These are phyloP conservation scores for Clonostachys byssicola DNA, from an alignment of 2,329 filamentous ascomycete species.

Conservation along the genomic window DNA sequence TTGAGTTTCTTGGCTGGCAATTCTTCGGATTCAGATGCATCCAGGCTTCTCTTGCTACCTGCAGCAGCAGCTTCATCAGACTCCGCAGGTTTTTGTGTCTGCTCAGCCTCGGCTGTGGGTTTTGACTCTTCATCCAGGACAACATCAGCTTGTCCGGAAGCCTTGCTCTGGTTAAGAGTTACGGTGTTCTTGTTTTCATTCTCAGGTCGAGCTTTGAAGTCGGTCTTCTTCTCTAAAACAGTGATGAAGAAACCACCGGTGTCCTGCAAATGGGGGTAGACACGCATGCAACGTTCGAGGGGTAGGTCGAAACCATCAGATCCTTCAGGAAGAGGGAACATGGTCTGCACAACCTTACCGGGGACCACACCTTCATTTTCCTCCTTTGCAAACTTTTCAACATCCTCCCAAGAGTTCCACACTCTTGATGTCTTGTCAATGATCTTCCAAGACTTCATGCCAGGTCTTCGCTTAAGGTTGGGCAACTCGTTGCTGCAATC, in stretches of 20 bases:
- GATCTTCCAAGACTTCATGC: conserved; percentile 80
- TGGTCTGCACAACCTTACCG: conserved; percentile 68
- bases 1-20: conserved; percentile 45
- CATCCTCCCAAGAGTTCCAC: conserved; percentile 78
- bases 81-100: conserved; percentile 25
- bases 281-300: conserved; percentile 84
- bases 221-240: conserved; percentile 85
- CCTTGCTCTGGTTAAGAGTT: conserved; percentile 6
- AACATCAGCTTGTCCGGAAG: conserved; percentile 6
- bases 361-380: conserved; percentile 51
- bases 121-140: conserved; percentile 8
- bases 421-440: conserved; percentile 81
- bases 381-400: conserved; percentile 64
- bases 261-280: conserved; percentile 94
- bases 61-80: conserved; percentile 10
- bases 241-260: conserved; percentile 98
- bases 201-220: conserved; percentile 76
- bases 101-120: conserved; percentile 22
- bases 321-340: conserved; percentile 68
- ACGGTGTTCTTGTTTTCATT: conserved; percentile 37
- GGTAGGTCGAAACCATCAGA: conserved; percentile 61
- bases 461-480: conserved; percentile 69
- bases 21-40: conserved; percentile 26
- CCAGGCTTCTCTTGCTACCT: conserved; percentile 27
- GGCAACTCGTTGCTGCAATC: conserved; percentile 79